Base-by-base conservation (phyloP, 1,284 basidiomycete genomes). In the Cryptococcus amylolentus region DNA sequence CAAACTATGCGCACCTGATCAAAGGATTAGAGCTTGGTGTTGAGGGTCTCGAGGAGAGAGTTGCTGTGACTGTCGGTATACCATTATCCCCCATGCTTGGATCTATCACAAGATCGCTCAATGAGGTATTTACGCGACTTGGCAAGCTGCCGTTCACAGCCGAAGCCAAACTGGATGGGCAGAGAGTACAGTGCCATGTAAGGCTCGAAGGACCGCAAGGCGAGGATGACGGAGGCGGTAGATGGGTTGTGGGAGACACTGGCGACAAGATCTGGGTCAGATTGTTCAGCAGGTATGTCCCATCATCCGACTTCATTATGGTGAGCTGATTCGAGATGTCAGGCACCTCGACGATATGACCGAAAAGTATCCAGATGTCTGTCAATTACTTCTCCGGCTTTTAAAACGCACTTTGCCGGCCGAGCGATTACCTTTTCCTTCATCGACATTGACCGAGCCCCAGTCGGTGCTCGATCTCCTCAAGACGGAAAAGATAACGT, bases 311-410 rank as follows among this genome's bases (percentile, higher is more conserved):
- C 38, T 23, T 18, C 23, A 16, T 39, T 13, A n/a, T 8, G 31
- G 13, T 8, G 7, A 12, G 39, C n/a, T 48, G 31, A 26, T 10
- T 8, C n/a, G 14, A 35, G 9, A 31, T 35, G n/a, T 10, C 40
- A 73, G 77, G 35, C 91, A 95, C 78, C 79, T 96, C 27, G 92
- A 95, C 76, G 87, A 93, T 67, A 93, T 93, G 89, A 93, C 90
- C 3, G 84, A 85, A 61, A 91, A 92, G 86, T 97, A 96, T 72
- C 93, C 93, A 12, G 93, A 97, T 75, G 83, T 96, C 38, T 81
- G 85, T 55, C 80, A 81, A 23, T 77, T 88, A 40, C 81, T 86
- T 38, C 77, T 56, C 56, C 67, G 47, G 64, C 77, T 69, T 57
- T 79, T 72, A 18, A 55, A 59, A 27, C 63, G 67, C 16, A 66